These are phyloP conservation scores for Grosmannia penicillata DNA, from an alignment of 2,329 filamentous ascomycete genomes.

Conservation along the genomic window DNA sequence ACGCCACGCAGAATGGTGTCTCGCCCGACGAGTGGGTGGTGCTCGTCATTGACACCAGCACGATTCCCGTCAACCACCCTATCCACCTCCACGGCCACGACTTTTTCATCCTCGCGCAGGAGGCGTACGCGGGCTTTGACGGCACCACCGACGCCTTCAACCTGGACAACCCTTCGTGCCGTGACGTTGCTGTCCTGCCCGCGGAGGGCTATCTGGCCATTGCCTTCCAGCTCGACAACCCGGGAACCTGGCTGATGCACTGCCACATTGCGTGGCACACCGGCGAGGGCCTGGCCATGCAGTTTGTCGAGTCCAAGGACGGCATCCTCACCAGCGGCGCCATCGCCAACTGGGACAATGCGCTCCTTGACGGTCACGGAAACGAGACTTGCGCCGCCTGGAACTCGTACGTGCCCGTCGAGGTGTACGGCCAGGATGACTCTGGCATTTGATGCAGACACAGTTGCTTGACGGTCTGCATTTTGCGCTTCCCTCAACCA, in stretches of 20 bases:
- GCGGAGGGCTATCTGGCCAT: conserved; percentile 25
- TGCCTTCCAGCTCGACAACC: conserved; percentile 30
- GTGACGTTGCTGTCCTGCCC: conserved; percentile 27
- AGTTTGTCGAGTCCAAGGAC: conserved; percentile 27
- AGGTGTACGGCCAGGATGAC: no score
- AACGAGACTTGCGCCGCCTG: no score
- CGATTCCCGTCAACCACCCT: no score
- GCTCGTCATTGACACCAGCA: no score
- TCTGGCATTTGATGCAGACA: no score
- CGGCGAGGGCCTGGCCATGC: conserved; percentile 27
- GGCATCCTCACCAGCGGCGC: neutral
- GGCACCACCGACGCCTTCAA: neutral
- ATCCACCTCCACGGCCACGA: conserved; percentile 29
- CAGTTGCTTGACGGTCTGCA: no score
- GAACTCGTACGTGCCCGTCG: no score
- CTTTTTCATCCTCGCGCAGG: conserved; percentile 20
- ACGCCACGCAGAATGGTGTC: no score
- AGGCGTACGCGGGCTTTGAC: conserved; percentile 2
- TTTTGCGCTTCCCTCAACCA: no score
- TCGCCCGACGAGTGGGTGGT: no score
- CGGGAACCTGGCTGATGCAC: conserved; percentile 27
- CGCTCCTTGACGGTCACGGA: no score
- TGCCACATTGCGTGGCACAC: conserved; percentile 32
- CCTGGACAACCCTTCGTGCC: conserved; percentile 22
- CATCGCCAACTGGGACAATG: neutral